Evolutionary conservation across 192 early-diverging fungal genomes (phyloP), one percentile per base, ranked within the genome.

Genomic region (Backusella mclennaniae): DNA sequence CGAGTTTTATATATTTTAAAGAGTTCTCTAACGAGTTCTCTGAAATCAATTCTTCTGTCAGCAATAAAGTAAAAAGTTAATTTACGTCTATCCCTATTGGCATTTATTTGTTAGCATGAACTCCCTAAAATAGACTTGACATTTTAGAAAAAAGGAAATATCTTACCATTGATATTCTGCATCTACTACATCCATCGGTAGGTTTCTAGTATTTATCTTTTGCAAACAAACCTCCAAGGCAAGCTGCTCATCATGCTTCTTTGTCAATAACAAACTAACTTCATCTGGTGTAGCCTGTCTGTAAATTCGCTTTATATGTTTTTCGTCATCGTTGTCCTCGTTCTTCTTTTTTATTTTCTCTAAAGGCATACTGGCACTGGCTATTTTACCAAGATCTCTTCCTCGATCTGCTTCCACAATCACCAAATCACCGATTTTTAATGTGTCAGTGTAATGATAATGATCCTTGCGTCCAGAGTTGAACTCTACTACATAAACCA

Each of bases 1-100:
- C 97, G 92, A 21, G 97, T 97, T 83, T 99, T 99, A 85, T 97
- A 98, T 59, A 96, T 92, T 82, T 97, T 98, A 84, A 98, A 99
- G 71, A 98, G 88, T 53, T 97, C 96, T 52, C 96, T 89, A 73
- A 98, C 96, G 75, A 99, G 87, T 83, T 98, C 96, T 67, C 96
- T 90, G 84, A 99, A 99, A 83, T 99, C 96, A 70, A 99, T 94
- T 39, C 97, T 91, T 78, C 93, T 90, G 53, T 96, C 95, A 12
- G 96, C 95, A 6, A 94, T 90, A 86, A 97, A 99, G 82, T 97
- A 97, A 67, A 98, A 99, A 1, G 96, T 98, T 63, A 99, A 86
- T 88, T 99, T 99, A 76, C 95, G 91, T 19, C 97, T 89, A 83
- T 99, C 96, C 91, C 93, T 94, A 77, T 49, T 19, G 46, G 15